A percentile compares a stretch with the other conserved stretches of the same genome.
These are phyloP conservation scores for Papiliotrema laurentii DNA, from an alignment of 1,284 basidiomycete species.

Conservation along the genomic window DNA sequence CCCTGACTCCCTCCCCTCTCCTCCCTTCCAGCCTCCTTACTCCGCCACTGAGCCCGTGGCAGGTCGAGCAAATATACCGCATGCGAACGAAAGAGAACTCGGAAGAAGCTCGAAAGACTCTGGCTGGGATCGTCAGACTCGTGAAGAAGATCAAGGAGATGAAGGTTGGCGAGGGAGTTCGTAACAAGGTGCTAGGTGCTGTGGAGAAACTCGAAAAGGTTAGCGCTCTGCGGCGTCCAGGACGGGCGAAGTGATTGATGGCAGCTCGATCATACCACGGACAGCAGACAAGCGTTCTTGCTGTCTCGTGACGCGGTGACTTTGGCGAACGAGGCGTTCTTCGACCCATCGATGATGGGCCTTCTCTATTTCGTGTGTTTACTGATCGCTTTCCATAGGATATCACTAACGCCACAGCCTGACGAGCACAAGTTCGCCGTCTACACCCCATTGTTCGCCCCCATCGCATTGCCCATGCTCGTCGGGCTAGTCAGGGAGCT, in stretches of 20 bases:
- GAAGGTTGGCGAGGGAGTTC: conserved; percentile 75
- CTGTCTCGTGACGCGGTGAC: conserved; percentile 64
- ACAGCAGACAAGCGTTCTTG: conserved; percentile 49
- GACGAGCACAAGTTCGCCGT: conserved; percentile 93
- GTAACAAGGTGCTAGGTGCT: conserved; percentile 63
- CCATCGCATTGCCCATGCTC: conserved; percentile 73
- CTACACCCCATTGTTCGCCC: conserved; percentile 87
- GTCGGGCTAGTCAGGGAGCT: conserved; percentile 69
- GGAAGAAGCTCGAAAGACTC: conserved; percentile 63
- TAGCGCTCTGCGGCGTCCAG: conserved; percentile 19
- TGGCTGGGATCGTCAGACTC: conserved; percentile 73
- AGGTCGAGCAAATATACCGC: conserved; percentile 70
- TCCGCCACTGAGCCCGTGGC: conserved; percentile 54
- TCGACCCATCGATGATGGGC: conserved; percentile 93
- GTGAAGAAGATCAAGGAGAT: conserved; percentile 82
- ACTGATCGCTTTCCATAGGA: not conserved
- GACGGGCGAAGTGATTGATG: conserved; percentile 3
- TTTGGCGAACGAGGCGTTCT: conserved; percentile 85
- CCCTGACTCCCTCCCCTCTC: conserved; percentile 18
- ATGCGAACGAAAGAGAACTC: conserved; percentile 68
- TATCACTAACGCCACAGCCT: conserved; percentile 49
- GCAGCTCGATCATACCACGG: conserved; percentile 11
- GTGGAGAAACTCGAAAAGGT: conserved; percentile 69
- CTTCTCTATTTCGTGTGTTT: conserved; percentile 75
- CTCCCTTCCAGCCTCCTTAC: conserved; percentile 10